Evolutionary conservation across 768 basidiomycete species (phyloP), one percentile per base, ranked within the genome.

Genomic region (Boletus rex-veris): DNA sequence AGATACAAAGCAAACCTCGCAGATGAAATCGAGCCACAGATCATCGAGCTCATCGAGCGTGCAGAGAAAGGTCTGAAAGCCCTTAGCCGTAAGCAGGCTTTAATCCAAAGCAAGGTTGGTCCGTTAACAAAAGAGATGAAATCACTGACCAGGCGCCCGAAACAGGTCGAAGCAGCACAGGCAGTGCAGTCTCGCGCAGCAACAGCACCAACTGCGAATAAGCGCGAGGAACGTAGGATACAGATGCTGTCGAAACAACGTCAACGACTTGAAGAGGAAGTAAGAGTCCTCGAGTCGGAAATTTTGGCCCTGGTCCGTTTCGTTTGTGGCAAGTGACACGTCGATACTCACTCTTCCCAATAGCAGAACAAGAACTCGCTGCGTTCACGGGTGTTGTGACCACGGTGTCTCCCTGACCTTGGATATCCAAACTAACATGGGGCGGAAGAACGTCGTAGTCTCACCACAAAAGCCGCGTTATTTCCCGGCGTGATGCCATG

Each of bases 1-100:
- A 77, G 74, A 68, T 90, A 92, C 73, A 90, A 91, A 63, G 71
- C 84, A 3, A 85, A 86, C 40, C 75, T 92, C 38, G 84, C 81
- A 1, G 86, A 89, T 48, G 90, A 91, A 65, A 82, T 92, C 10
- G 90, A 92, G 55, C 90, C 90, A 16, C 82, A 86, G 30, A 85
- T 92, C 18, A 81, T 77, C 43, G 88, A 92, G 58, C 80, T 92
- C 15, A 78, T 90, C 18, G 77, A 82, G 51, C 79, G 81, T 21
- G 84, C 88, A 1, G 85, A 90, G 62, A 82, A 81, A 61, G 88
- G 88, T 2, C 68, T 91, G 33, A 76, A 79, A 28, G 64, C 74
- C 9, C 68, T 92, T 50, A 72, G 77, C 58, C 86, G 85, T 74
- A 82, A 81, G 63, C 85, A 87, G 58, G 76, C 71, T 44, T 64